A percentile compares a stretch with the other conserved stretches of the same genome.
Conservation (phyloP, 2,329 filamentous ascomycete genomes). For the Onygena corvina region DNA sequence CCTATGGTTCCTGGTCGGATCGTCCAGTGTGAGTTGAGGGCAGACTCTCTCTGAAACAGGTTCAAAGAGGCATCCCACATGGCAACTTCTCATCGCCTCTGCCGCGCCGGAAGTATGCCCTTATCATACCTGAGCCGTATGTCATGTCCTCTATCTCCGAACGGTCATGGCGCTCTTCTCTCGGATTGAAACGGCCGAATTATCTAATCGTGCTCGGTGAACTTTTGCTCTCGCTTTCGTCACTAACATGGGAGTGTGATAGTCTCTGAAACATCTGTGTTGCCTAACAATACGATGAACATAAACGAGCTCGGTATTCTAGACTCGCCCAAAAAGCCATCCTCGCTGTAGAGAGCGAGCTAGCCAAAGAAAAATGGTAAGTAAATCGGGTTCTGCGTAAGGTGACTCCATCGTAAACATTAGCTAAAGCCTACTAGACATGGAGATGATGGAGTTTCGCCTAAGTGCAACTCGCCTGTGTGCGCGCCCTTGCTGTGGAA, state of each 20-base stretch:
- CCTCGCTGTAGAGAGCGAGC: neutral
- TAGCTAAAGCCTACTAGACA: neutral
- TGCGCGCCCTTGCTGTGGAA: neutral
- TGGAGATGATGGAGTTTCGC: too few species aligned
- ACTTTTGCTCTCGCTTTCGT: neutral
- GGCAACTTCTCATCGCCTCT: neutral
- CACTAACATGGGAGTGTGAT: neutral
- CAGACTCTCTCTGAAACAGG: too few species aligned
- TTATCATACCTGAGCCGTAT: neutral
- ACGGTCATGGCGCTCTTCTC: neutral
- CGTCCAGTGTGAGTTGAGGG: too few species aligned
- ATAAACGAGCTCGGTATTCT: neutral
- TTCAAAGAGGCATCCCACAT: too few species aligned
- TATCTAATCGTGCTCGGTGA: neutral
- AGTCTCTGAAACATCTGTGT: neutral
- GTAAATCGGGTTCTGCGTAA: too few species aligned
- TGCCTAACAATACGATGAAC: neutral
- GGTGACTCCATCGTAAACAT: too few species aligned
- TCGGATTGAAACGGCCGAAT: neutral
- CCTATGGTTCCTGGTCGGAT: too few species aligned
- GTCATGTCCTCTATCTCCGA: constrained; percentile 1
- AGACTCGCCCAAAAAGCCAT: neutral
- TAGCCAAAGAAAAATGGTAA: too few species aligned
- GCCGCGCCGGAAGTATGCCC: neutral
- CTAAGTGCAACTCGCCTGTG: neutral